Base-by-base conservation (phyloP, 257 asterid species). In the Solanum sejunctum region DNA sequence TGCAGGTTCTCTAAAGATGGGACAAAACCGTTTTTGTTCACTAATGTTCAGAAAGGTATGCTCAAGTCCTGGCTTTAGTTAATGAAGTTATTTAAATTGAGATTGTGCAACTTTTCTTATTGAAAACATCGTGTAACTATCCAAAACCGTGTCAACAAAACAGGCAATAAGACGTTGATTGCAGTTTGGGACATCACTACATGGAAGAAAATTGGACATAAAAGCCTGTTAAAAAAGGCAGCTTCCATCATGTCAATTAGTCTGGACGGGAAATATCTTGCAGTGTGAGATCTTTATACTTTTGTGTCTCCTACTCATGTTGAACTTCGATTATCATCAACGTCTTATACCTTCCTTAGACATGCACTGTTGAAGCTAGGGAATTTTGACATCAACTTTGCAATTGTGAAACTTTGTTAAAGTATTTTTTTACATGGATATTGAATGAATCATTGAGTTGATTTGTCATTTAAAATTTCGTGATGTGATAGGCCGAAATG, bases 1-100 rank as follows among this genome's bases (percentile, higher is more conserved):
- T 97, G 99, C 89, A 92, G 97, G 70, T 97, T 97, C 89, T 97
- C 99, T 69, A 95, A 93, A 89, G 98, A 97, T 86, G 99, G 99
- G 88, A 93, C 99, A 82, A 95, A 91, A 84, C 99, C 99, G 20
- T 97, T 97, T 90, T 86, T 97, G 87, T 97, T 97, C 88, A 90
- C 95, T 90, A 82, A 93, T 80, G 93, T 93, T 84, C 97, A 92
- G 89, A 92, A 88, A 90, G 99, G 99, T 93, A 86, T 51, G n/a
- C 43, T 60, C 18, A 58, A 78, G 58, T 66, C 55, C 55, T 63
- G 47, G 41, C 55, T 73, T 28, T 86, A 39, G 81, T 56, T 81
- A 49, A 52, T 63, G 26, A 41, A 67, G 32, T 85, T 66, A 57
- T 15, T 15, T 41, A 13, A 43, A 57, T 13, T 7, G 9, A 16